Conservation (phyloP, 352 stramenopile species). For the Phytopythium montanum region DNA sequence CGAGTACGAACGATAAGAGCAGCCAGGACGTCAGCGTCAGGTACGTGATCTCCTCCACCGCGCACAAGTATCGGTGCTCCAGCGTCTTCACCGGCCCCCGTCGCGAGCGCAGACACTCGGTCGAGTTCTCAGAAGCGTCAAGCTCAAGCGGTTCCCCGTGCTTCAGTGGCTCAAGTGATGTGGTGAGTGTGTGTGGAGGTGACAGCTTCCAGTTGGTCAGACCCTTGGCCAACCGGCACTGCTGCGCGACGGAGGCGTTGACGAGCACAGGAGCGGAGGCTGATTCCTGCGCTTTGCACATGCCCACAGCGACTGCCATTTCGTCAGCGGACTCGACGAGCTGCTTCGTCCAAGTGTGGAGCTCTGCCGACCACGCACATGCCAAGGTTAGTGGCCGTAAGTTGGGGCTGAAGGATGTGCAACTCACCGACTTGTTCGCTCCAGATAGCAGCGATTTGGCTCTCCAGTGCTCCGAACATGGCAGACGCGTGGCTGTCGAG, state of each 20-base stretch:
- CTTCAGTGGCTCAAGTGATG: constrained; percentile 8
- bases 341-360: background rate
- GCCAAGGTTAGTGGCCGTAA: background rate
- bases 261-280: background rate
- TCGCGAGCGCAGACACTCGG: background rate
- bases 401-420: background rate
- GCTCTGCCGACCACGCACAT: background rate
- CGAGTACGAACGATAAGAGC: constrained; percentile 45
- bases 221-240: background rate
- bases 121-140: constrained; percentile 1
- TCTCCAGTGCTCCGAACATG: constrained; percentile 29
- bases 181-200: background rate
- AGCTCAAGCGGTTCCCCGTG: background rate
- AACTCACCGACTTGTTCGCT: background rate
- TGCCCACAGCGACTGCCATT: background rate
- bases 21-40: constrained; percentile 58
- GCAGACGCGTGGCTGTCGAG: constrained; percentile 24
- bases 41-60: constrained; percentile 57
- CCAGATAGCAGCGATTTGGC: constrained; percentile 21
- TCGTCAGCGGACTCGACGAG: background rate
- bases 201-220: background rate
- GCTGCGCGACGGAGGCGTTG: background rate
- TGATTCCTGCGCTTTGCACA: background rate
- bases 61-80: constrained; percentile 39
- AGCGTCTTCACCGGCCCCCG: constrained; percentile 11